Base-by-base conservation (phyloP, 106 monocot genomes). In the Agapanthus africanus region DNA sequence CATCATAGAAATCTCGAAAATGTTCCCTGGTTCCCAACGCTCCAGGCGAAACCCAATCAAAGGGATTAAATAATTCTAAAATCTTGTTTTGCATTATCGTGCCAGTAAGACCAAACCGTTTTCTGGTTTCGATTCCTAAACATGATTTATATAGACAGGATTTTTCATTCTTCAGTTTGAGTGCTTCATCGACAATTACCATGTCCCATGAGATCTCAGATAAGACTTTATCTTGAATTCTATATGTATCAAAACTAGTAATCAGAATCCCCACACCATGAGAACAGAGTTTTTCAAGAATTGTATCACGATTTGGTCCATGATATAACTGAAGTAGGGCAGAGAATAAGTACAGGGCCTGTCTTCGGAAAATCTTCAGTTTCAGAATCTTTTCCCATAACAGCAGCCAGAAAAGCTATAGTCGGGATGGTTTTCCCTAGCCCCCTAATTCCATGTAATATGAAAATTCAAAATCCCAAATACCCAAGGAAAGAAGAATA, bases 21-120 rank as follows among this genome's bases (percentile, higher is more conserved):
- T 97, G 91, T 54, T 97, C 91, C 63, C 89, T 71, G 40, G 84
- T 89, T 64, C 95, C 95, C 25, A 97, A 73, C 40, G 79, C 86
- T 15, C 91, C 92, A 67, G 95, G 95, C 42, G 85, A 82, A 78
- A 92, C 79, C 88, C 88, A 97, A 78, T 97, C 92, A 87, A 97
- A 92, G 50, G 92, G 78, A 84, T 91, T 97, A 77, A 86, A 97
- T 32, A 97, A 78, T 51, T 97, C 95, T 67, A 79, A 76, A 60
- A 92, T 89, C 77, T 87, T 97, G 71, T 97, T 97, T 69, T 97
- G 95, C 88, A 97, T 76, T 72, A 97, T 89, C 28, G 91, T 97
- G 49, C 95, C 95, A 52, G 95, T 97, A 68, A 97, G 88, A 62
- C 95, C 95, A 82, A 84, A 85, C 0, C 95, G 75, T 65, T 80